These are phyloP conservation scores for Aspergillus neoniger DNA, from an alignment of 2,329 filamentous ascomycete genomes.

Conservation along the genomic window DNA sequence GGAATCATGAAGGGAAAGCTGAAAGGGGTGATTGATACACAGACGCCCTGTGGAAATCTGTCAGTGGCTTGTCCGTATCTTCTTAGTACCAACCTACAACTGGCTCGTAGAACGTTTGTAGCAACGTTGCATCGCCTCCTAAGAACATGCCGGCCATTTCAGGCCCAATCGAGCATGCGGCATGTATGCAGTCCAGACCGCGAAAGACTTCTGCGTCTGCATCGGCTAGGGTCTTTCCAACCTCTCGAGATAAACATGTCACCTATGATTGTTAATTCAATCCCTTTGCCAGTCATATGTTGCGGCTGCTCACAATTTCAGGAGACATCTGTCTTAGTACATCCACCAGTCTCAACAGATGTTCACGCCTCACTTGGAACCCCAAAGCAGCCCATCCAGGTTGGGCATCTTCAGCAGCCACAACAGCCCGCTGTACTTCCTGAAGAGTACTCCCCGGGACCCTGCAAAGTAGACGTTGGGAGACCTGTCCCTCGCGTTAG, in stretches of 20 bases:
- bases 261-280: constrained; percentile 10
- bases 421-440: constrained; percentile 27
- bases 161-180: constrained; percentile 27
- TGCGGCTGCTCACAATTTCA: constrained; percentile 10
- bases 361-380: constrained; percentile 21
- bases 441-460: constrained; percentile 25
- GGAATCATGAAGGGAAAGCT: constrained; percentile 68
- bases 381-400: constrained; percentile 22
- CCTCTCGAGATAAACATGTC: constrained; percentile 22
- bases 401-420: constrained; percentile 25
- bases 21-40: constrained; percentile 57
- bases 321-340: constrained; percentile 21
- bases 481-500: constrained; percentile 12
- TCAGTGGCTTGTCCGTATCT: constrained; percentile 37
- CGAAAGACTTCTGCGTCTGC: constrained; percentile 29
- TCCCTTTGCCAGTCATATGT: background rate
- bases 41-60: constrained; percentile 39
- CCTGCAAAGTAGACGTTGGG: constrained; percentile 23
- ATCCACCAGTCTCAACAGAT: constrained; percentile 23
- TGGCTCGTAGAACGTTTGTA: constrained; percentile 26
- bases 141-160: constrained; percentile 31
- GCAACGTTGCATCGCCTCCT: constrained; percentile 22
- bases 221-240: constrained; percentile 30
- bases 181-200: constrained; percentile 30
- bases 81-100: constrained; percentile 1